Base-by-base conservation (phyloP, 148 eudicot species). In the Nepenthes gracilis region DNA sequence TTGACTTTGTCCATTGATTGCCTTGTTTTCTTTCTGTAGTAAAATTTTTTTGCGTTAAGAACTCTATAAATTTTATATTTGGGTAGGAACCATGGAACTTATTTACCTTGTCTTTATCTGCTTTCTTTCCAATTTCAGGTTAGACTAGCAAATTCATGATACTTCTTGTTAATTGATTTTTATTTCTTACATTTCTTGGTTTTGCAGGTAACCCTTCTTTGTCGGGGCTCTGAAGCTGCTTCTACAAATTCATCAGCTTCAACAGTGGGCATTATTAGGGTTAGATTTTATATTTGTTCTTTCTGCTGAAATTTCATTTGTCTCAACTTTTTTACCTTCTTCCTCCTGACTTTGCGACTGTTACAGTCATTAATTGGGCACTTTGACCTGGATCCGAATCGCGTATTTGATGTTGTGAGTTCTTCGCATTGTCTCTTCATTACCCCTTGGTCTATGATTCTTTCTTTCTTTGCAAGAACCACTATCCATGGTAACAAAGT, bases 351-450 rank as follows among this genome's bases (percentile, higher is more conserved):
- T 55, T 67, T 36, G 38, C 9, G 68, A 51, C 34, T 59, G 49
- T 63, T 82, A 78, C 97, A 94, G 99, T 94, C 99, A 43, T 72
- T 94, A 37, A 94, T 94, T 70, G 99, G 99, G 38, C 99, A 94
- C 76, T 94, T 94, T 62, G 95, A 94, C 78, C 76, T 94, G 77
- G 99, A 94, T 67, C 99, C 99, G 6, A 94, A 89, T 56, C 99
- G 97, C 45, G 99, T 94, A 52, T 94, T 89, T 77, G 99, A 94
- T 70, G 88, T 87, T 69, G 99, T 94, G 81, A 89, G 99, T 74
- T 33, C 48, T 74, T 33, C 48, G 60, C 55, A 12, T 55, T 49
- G 53, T n/a, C 53, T 49, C 6, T 49, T 6, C 4, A 6, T 49
- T 36, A 32, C 37, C 8, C 36, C 9, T n/a, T 55, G 11, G 4